Conservation (phyloP, 805 yeast species). For the Jamesozyma piceae region DNA sequence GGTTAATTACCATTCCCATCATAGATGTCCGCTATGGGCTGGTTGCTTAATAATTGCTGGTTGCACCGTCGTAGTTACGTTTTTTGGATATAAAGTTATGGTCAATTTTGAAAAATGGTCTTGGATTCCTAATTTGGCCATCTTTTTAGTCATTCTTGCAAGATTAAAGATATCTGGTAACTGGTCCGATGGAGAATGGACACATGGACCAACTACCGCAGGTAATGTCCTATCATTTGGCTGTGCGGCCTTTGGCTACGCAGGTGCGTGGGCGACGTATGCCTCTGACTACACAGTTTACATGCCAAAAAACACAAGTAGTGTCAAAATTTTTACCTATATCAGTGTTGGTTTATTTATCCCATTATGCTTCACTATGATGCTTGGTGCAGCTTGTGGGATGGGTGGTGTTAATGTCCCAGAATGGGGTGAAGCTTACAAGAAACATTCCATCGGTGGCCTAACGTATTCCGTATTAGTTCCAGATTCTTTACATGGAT, state of each 20-base stretch:
- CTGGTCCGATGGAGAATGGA: conserved; percentile 45
- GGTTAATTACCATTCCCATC: conserved; percentile 46
- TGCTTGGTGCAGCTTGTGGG: conserved; percentile 79
- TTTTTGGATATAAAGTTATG: conserved; percentile 76
- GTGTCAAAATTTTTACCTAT: conserved; percentile 50
- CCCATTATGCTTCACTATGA: conserved; percentile 64
- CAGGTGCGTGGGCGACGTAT: conserved; percentile 92
- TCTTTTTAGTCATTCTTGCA: conserved; percentile 68
- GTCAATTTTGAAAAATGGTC: conserved; percentile 76
- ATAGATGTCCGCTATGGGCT: conserved; percentile 75
- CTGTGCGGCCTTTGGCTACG: conserved; percentile 75
- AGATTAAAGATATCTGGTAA: conserved; percentile 59
- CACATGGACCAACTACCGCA: conserved; percentile 57
- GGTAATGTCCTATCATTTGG: conserved; percentile 76
- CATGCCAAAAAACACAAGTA: conserved; percentile 57
- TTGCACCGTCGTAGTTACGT: conserved; percentile 59
- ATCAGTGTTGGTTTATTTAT: conserved; percentile 51
- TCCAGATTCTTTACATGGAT: conserved; percentile 71
- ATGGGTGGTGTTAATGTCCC: conserved; percentile 49
- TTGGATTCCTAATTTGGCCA: conserved; percentile 73
- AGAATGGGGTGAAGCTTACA: conserved; percentile 42
- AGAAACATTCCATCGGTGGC: conserved; percentile 63
- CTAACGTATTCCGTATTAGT: conserved; percentile 69
- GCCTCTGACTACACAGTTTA: conserved; percentile 89
- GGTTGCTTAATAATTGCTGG: conserved; percentile 67